These are phyloP conservation scores for Cercospora berteroae DNA, from an alignment of 2,329 filamentous ascomycete species.

Conservation along the genomic window DNA sequence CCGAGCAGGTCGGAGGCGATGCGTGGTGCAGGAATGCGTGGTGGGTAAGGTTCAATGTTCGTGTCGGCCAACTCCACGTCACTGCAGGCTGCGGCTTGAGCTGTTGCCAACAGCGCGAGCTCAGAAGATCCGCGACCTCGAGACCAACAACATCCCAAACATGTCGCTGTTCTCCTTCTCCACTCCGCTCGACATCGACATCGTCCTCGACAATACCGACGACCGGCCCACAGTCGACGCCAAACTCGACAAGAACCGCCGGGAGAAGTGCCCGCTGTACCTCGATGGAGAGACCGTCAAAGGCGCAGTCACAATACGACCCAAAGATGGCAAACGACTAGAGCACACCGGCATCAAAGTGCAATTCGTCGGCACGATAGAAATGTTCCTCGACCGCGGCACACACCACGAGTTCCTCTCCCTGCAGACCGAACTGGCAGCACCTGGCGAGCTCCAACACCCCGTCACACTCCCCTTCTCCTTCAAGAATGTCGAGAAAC, in stretches of 20 bases:
- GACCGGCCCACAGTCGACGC: constrained; percentile 94
- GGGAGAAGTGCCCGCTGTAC: constrained; percentile 94
- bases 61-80: not conserved
- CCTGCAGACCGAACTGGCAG: constrained; percentile 91
- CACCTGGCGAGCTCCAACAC: constrained; percentile 95
- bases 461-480: constrained; percentile 99
- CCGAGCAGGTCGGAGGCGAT: not conserved
- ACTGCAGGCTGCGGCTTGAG: not conserved
- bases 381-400: constrained; percentile 99
- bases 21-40: not conserved
- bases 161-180: constrained; percentile 98
- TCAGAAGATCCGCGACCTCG: not conserved
- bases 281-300: constrained; percentile 98
- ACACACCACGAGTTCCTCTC: constrained; percentile 99
- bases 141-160: not conserved
- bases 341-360: constrained; percentile 99
- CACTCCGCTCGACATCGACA: constrained; percentile 97
- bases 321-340: constrained; percentile 95
- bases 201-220: constrained; percentile 93
- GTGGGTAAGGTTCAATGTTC: not conserved
- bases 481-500: constrained; percentile 99
- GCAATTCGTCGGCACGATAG: constrained; percentile 98
- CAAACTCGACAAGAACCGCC: constrained; percentile 96
- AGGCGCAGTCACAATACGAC: constrained; percentile 88
- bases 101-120: not conserved